Evolutionary conservation across 768 basidiomycete species (phyloP), one percentile per base, ranked within the genome.

Genomic region (Auricularia sp.): DNA sequence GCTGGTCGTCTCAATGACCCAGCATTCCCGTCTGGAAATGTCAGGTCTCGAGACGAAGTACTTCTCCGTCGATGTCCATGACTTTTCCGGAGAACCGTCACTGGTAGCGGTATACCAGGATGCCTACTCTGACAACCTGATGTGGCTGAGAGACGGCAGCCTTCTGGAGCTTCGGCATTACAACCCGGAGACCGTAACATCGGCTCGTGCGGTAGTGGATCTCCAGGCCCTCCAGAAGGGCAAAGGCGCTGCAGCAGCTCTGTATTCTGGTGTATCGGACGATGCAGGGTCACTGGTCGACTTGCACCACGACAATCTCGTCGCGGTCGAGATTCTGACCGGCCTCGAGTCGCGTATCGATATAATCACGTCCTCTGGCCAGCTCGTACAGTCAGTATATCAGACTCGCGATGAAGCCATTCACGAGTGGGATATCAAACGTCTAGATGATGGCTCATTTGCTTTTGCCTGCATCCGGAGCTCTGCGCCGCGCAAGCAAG

Each of bases 261-360:
- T 61, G 36, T 61, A 36, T 36, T 24, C 18, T 36, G 56, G 64
- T 33, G 47, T 42, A 37, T 36, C 59, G 6, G 29, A 59, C 24
- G 64, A 44, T 18, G 62, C 37, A 11, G 35, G 14, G 35, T 4
- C 14, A 10, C 16, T 64, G 29, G 54, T 39, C 45, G 54, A 58
- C 39, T 29, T 64, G 10, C 64, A 54, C 8, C 34, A 29, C 29
- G 56, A 59, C 29, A 59, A 34, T 59, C 56, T 59, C 24, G 21
- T 68, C 36, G 62, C 67, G 10, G 65, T 63, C 24, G 29, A 14
- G 24, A 54, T 68, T 24, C 62, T 54, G 0, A 37, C 44, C 14
- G 67, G 65, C 4, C 33, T 68, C 21, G 37, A 61, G 13, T 61
- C 67, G 35, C 65, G 67, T 14, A 29, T 68, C 16, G 67, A 68